Percentiles rank a stretch among this genome's conserved stretches.
Evolutionary conservation across 768 basidiomycete species (phyloP).

Genomic region (Dentipellis fragilis): DNA sequence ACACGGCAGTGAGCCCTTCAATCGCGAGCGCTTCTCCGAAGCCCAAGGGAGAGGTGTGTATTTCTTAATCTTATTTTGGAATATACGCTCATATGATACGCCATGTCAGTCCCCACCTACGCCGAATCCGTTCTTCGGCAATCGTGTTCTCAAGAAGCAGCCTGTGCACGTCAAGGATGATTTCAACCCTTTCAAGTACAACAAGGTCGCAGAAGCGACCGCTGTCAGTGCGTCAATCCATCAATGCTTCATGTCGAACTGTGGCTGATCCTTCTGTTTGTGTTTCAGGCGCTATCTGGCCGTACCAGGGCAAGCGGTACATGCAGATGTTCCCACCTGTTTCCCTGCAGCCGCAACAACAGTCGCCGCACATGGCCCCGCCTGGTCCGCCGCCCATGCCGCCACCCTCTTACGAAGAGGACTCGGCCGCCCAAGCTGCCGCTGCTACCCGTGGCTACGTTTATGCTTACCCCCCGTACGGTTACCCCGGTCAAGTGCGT

Average conservation of each 20-base stretch:
- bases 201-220: slow-evolving; percentile 67
- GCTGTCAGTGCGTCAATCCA: slow-evolving; percentile 52
- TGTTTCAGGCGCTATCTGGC: slow-evolving; percentile 63
- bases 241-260: neutral
- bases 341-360: slow-evolving; percentile 51
- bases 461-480: slow-evolving; percentile 68
- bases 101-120: slow-evolving; percentile 27
- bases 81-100: neutral
- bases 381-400: slow-evolving; percentile 62
- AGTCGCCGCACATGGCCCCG: slow-evolving; percentile 54
- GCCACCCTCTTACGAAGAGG: slow-evolving; percentile 75
- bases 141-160: slow-evolving; percentile 65
- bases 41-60: slow-evolving; percentile 18
- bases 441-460: slow-evolving; percentile 46
- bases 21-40: slow-evolving; percentile 11
- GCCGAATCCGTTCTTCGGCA: slow-evolving; percentile 88
- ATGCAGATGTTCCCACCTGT: slow-evolving; percentile 63
- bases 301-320: slow-evolving; percentile 85
- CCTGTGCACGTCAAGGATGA: slow-evolving; percentile 89
- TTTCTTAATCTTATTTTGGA: neutral
- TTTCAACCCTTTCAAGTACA: slow-evolving; percentile 92
- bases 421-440: slow-evolving; percentile 45
- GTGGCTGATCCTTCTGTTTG: neutral
- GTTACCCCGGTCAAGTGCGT: slow-evolving; percentile 65
- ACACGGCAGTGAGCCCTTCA: slow-evolving; percentile 15